A percentile compares a stretch with the other conserved stretches of the same genome.
These are phyloP conservation scores for Ramaria rubella DNA, from an alignment of 768 basidiomycete species.

Conservation along the genomic window DNA sequence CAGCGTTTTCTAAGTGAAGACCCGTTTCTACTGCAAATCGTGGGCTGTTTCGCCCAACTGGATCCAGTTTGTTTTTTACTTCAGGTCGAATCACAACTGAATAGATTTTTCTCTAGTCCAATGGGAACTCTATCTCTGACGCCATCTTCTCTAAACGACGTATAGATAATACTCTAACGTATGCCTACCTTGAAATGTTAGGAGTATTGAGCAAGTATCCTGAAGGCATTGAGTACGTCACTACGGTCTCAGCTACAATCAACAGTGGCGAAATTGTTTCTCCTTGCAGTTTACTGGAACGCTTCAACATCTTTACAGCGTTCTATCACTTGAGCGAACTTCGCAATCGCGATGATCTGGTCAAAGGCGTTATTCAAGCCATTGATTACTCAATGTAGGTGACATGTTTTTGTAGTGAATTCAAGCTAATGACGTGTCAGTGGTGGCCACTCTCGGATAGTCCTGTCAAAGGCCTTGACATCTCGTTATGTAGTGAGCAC, in stretches of 20 bases:
- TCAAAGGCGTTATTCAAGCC: slow-evolving; percentile 85
- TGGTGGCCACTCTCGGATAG: slow-evolving; percentile 90
- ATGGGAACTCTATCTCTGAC: slow-evolving; percentile 64
- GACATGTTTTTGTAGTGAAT: neutral
- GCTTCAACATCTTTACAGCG: slow-evolving; percentile 87
- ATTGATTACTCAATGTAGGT: slow-evolving; percentile 84
- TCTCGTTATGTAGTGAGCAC: slow-evolving; percentile 75
- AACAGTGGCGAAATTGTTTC: neutral
- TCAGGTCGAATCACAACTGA: too few species aligned
- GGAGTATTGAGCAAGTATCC: slow-evolving; percentile 82
- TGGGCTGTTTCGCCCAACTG: slow-evolving; percentile 82
- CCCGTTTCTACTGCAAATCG: slow-evolving; percentile 74
- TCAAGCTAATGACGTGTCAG: slow-evolving; percentile 34
- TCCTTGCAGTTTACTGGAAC: slow-evolving; percentile 70
- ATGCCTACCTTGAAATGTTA: slow-evolving; percentile 93
- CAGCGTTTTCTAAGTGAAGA: slow-evolving; percentile 82
- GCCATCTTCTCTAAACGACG: slow-evolving; percentile 81
- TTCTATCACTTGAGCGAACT: slow-evolving; percentile 95
- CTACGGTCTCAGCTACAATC: neutral
- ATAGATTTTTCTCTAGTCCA: slow-evolving; percentile 50
- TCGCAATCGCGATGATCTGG: slow-evolving; percentile 84
- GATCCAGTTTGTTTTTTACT: slow-evolving; percentile 87
- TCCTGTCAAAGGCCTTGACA: slow-evolving; percentile 89
- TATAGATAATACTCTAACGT: slow-evolving; percentile 75
- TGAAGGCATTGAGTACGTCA: slow-evolving; percentile 81